Percentiles rank a stretch among this genome's conserved stretches.
Evolutionary conservation across 2,329 filamentous ascomycete species (phyloP).

Genomic region (Calonectria ilicicola): DNA sequence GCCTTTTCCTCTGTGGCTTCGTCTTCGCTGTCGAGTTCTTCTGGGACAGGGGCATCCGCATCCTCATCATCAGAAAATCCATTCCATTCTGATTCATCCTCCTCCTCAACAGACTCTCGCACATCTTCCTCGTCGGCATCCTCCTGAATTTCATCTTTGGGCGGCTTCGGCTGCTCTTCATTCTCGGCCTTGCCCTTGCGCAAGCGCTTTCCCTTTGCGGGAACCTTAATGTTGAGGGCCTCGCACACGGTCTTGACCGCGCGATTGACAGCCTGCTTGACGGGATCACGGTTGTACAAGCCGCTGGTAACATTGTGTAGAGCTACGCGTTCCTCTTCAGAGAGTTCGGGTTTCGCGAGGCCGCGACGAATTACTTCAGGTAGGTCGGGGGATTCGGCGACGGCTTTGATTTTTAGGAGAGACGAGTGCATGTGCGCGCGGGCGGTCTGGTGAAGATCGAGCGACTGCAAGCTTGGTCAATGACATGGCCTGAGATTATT

Average conservation of each 20-base stretch:
- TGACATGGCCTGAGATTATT: background rate
- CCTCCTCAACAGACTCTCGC: constrained; percentile 34
- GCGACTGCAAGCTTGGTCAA: constrained; percentile 52
- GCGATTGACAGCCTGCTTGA: constrained; percentile 61
- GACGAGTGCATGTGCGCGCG: constrained; percentile 67
- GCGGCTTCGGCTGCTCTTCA: constrained; percentile 42
- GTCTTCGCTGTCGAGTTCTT: constrained; percentile 40
- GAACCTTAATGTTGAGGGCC: constrained; percentile 60
- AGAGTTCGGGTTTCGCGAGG: constrained; percentile 62
- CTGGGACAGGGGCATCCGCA: constrained; percentile 12
- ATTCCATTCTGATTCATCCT: constrained; percentile 50
- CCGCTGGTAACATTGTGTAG: constrained; percentile 72
- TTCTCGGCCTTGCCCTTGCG: constrained; percentile 49
- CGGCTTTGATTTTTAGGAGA: constrained; percentile 64
- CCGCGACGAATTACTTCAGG: constrained; percentile 61
- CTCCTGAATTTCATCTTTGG: constrained; percentile 27
- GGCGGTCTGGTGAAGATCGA: constrained; percentile 69
- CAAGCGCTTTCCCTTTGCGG: constrained; percentile 52
- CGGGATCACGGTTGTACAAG: constrained; percentile 64
- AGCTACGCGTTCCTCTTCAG: constrained; percentile 62
- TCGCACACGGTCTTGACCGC: constrained; percentile 63
- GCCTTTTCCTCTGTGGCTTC: constrained; percentile 49
- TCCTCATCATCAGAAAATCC: constrained; percentile 48
- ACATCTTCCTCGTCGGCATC: constrained; percentile 35
- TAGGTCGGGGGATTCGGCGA: constrained; percentile 63